Percentiles rank a stretch among this genome's conserved stretches.
phyloP scores from a whole-genome alignment of 805 yeast genomes.

The Candida xyloterini region DNA sequence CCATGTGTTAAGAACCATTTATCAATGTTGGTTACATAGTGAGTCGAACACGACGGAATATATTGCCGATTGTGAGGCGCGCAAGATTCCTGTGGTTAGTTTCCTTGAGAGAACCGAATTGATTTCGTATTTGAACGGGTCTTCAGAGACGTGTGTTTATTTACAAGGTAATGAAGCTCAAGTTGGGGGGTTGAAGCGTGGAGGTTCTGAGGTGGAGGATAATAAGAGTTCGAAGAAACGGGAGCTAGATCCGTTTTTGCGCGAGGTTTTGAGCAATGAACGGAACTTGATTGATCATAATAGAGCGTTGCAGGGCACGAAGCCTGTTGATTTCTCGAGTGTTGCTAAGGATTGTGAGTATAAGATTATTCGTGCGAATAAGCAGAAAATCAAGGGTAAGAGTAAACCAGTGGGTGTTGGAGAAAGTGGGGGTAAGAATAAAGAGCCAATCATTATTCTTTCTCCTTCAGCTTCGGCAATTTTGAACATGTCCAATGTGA shows the following conservation, averaged over 20 bases:
- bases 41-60: slow-evolving; percentile 80
- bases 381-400: slow-evolving; percentile 29
- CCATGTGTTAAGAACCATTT: slow-evolving; percentile 56
- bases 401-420: slow-evolving; percentile 5
- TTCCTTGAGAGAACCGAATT: slow-evolving; percentile 85
- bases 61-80: slow-evolving; percentile 64
- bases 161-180: slow-evolving; percentile 28
- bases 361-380: slow-evolving; percentile 51
- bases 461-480: slow-evolving; percentile 80
- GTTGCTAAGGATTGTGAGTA: slow-evolving; percentile 65
- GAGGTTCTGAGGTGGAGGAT: slow-evolving; percentile 2
- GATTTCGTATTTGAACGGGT: slow-evolving; percentile 76
- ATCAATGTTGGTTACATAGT: slow-evolving; percentile 75
- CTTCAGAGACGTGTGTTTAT: slow-evolving; percentile 56
- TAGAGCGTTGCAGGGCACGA: slow-evolving; percentile 51
- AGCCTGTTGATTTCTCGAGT: slow-evolving; percentile 63
- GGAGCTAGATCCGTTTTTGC: slow-evolving; percentile 48
- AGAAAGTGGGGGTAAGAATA: slow-evolving; percentile 21
- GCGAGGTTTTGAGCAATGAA: slow-evolving; percentile 40
- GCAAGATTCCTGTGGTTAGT: slow-evolving; percentile 65
- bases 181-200: slow-evolving; percentile 3
- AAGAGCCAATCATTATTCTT: slow-evolving; percentile 69
- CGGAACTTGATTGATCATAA: slow-evolving; percentile 46
- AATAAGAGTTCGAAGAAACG: slow-evolving; percentile 14
- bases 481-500: slow-evolving; percentile 60